These are phyloP conservation scores for Fusarium sp. DNA, from an alignment of 2,329 filamentous ascomycete genomes.

Conservation along the genomic window DNA sequence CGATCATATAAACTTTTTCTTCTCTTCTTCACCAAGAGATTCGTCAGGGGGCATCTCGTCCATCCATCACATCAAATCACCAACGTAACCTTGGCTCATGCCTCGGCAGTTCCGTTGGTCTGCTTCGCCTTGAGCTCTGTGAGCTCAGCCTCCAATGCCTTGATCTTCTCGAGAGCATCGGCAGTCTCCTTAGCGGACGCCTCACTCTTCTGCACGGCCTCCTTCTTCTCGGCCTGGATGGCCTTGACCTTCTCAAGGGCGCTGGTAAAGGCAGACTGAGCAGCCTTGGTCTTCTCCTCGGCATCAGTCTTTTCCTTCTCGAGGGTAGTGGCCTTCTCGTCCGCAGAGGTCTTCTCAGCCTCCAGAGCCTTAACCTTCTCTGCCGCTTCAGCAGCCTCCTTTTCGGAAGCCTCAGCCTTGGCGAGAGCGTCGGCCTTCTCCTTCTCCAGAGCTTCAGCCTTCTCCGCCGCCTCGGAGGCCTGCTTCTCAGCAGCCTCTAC, in stretches of 20 bases:
- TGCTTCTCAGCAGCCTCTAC: conserved; percentile 21
- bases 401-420: conserved; percentile 13
- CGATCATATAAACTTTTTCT: conserved; percentile 34
- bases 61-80: conserved; percentile 13
- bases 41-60: not conserved
- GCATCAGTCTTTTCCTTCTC: conserved; percentile 22
- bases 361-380: conserved; percentile 32
- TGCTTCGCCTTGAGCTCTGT: conserved; percentile 36
- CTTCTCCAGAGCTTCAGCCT: conserved; percentile 27
- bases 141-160: conserved; percentile 9
- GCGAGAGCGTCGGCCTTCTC: conserved; percentile 26
- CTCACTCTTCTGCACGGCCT: conserved; percentile 10
- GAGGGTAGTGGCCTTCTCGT: conserved; percentile 15
- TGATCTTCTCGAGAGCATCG: conserved; percentile 8
- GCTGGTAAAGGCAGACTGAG: conserved; percentile 24
- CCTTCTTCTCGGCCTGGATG: conserved; percentile 15
- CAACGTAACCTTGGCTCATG: conserved; percentile 26
- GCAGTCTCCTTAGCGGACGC: conserved; percentile 29
- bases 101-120: conserved; percentile 34
- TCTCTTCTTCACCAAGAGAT: conserved; percentile 11
- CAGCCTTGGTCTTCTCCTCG: conserved; percentile 33
- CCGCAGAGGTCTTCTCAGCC: conserved; percentile 9
- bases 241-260: conserved; percentile 20
- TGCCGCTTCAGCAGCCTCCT: conserved; percentile 27
- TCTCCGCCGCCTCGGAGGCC: conserved; percentile 13